Evolutionary conservation across 768 basidiomycete genomes (phyloP), one percentile per base, ranked within the genome.

Genomic region (Rossbeevera mucosa): DNA sequence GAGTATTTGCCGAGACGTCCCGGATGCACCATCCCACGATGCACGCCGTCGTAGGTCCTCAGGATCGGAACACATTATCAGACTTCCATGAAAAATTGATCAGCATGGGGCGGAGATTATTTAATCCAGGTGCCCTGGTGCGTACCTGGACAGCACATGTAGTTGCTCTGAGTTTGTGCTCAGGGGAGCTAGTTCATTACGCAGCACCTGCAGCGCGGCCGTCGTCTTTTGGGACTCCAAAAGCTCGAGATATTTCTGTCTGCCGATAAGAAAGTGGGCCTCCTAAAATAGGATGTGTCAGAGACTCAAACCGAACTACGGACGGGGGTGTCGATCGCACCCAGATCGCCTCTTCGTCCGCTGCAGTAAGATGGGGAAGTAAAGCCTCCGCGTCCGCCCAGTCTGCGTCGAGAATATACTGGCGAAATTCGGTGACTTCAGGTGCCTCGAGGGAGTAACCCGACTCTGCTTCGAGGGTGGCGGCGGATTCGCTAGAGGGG

Each of bases 171-270:
- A 72, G 64, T 92, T 86, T 36, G 81, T 79, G 55, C 86, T 82
- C 48, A 92, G 67, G 42, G 92, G 88, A 8, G 94, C 91, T 33
- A 99, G 74, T 64, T 96, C 94, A 56, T 86, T 83, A 44, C 96
- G 82, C 45, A 99, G 74, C 7, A 95, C 88, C 50, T 86, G 80
- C 36, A 99, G 72, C 13, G 96, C 96, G 55, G 80, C 77, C 42
- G 88, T 88, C 2, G 83, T 87, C 72, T 85, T 83, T 61, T 80
- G 81, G 4, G 81, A 79, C 63, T 97, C 95, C 46, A 99, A 76
- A 18, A 91, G 76, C 65, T 99, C 96, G 38, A 98, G 77, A 70
- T 96, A 99, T 72, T 96, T 94, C 79, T 99, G 96, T 71, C 89
- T 86, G 54, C 85, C 86, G 58, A 99, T 90, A 55, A 94, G 74